Evolutionary conservation across 2,329 filamentous ascomycete species (phyloP), one percentile per base, ranked within the genome.

Genomic region (Phoma sp.): DNA sequence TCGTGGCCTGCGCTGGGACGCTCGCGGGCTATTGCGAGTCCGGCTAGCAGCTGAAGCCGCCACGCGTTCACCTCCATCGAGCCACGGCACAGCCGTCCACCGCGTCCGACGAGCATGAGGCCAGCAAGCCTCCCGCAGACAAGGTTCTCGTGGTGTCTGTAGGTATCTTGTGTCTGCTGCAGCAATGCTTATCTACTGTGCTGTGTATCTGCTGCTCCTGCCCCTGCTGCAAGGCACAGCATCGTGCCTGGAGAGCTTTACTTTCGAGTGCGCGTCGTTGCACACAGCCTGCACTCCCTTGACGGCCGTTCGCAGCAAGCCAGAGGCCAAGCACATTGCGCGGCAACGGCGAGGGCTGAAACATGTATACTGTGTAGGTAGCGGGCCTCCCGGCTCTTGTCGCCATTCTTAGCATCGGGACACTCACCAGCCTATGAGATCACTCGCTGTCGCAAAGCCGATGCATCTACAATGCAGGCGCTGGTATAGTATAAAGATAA

Each of bases 271-370:
- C 24, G 8, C 13, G 22, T 29, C 25, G 41, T 46, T 23, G 46
- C 46, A 55, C 46, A 45, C 46, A 45, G 36, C 52, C 24, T 50
- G 18, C 18, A 14, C 49, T 47, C 43, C 43, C 53, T 56, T 41
- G 47, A 43, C 32, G 22, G 22, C 42, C 43, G 53, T 55, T 51
- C 47, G 36, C 42, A 50, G 35, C 29, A 32, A 14, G 40, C 46
- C 46, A 29, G 9, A 29, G 27, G 27, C 27, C 9, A 55, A 55
- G 52, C 46, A 30, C 41, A 25, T 38, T 51, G 33, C 52, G 47
- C 43, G 38, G 53, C 47, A 44, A 22, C 53, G 47, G 47, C n/a
- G 47, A 38, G 43, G 42, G 43, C 53, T 56, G 53, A 56, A 56
- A 56, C 53, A 1, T 29, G 27, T 18, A 2, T 18, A 18, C 27